These are phyloP conservation scores for Phytophthora kernoviae DNA, from an alignment of 352 stramenopile genomes.

Conservation along the genomic window DNA sequence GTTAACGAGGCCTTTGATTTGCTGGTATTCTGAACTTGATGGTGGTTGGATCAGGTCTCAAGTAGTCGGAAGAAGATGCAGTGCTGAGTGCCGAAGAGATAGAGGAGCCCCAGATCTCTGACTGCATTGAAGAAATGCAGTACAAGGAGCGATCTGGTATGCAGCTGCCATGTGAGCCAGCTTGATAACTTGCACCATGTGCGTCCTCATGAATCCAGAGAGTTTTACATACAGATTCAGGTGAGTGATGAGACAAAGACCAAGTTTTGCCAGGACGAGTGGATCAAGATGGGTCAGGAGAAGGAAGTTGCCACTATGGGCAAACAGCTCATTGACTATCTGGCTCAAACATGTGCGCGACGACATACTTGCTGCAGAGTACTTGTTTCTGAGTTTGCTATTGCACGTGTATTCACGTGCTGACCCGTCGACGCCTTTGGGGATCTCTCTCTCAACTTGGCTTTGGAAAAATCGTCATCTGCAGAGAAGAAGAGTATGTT, in stretches of 20 bases:
- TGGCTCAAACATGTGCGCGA: slow-evolving; percentile 43
- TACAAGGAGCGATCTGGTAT: slow-evolving; percentile 51
- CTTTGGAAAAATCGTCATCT: slow-evolving; percentile 27
- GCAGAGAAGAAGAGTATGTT: slow-evolving; percentile 21
- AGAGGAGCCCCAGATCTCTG: slow-evolving; percentile 66
- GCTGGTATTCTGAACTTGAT: slow-evolving; percentile 73
- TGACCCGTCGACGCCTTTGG: slow-evolving; percentile 64
- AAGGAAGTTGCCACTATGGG: slow-evolving; percentile 34
- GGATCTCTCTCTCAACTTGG: slow-evolving; percentile 76
- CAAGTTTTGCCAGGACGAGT: slow-evolving; percentile 45
- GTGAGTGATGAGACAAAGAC: slow-evolving; percentile 39
- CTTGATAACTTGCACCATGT: slow-evolving; percentile 54
- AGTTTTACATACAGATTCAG: slow-evolving; percentile 37
- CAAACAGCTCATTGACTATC: slow-evolving; percentile 44
- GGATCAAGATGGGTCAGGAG: slow-evolving; percentile 26
- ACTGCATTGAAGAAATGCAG: slow-evolving; percentile 65
- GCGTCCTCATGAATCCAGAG: slow-evolving; percentile 44
- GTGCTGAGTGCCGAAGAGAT: slow-evolving; percentile 38
- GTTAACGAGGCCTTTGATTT: slow-evolving; percentile 89
- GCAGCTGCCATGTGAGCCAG: slow-evolving; percentile 57
- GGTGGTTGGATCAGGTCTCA: slow-evolving; percentile 34
- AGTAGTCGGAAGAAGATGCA: slow-evolving; percentile 22
- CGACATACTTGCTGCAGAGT: slow-evolving; percentile 68
- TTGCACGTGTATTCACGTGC: slow-evolving; percentile 76
- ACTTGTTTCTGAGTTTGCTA: slow-evolving; percentile 68